Base-by-base conservation (phyloP, 768 basidiomycete genomes). In the Suillus subluteus region DNA sequence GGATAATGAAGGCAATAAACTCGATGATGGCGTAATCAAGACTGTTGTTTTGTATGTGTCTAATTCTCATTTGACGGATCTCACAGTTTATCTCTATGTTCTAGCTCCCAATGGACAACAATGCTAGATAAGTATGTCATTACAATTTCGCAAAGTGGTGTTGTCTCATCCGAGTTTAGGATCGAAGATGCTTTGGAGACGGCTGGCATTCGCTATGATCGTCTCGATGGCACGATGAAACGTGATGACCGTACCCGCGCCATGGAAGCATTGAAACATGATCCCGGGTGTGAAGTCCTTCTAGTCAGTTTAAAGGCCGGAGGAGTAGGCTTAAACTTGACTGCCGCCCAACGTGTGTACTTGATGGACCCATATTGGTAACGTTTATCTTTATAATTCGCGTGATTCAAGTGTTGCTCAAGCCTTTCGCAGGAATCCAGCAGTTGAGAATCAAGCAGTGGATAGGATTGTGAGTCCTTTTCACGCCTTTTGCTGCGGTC, bases 281-380 rank as follows among this genome's bases (percentile, higher is more conserved):
- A 99, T 73, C 95, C 95, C 16, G 82, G 82, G 32, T 94, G 94
- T 74, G 98, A 99, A 81, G 94, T 99, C 18, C 83, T 99, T 50
- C 85, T 99, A 40, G 96, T 99, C 73, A 98, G 96, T 75, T 83
- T 99, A 70, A 93, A 97, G 73, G 98, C 98, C 8, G 98, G 98
- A 63, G 98, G 98, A 63, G 98, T 99, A 6, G 98, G 97, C 18
- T 81, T 99, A 65, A 99, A 99, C 77, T 85, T 99, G 55, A 98
- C 97, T 1, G 91, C 95, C 21, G 98, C 97, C 58, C 93, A 91
- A 74, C 92, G 90, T 63, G 96, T 94, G 21, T 99, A 98, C 78
- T 81, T 99, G 52, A 96, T 99, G 89, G 96, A 98, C 79, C 96
- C 96, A 50, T 98, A 98, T 77, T 98, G 96, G 95, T 91, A 74